Base-by-base conservation (phyloP, 495 filamentous ascomycete species). In the Chaetomium cochliodes region DNA sequence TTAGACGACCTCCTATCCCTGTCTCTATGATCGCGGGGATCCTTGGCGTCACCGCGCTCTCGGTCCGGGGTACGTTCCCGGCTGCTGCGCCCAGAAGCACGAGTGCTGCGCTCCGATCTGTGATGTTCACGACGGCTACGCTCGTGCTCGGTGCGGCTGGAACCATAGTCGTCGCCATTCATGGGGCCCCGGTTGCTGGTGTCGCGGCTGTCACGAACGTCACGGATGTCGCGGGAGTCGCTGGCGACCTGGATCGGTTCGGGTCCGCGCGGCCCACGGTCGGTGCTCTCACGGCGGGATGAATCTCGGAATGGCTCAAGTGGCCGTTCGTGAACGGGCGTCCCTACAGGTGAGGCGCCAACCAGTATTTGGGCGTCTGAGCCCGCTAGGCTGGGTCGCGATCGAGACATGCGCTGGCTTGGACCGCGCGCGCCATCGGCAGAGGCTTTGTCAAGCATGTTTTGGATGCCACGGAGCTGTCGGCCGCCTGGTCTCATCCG, bases 381-480 rank as follows among this genome's bases (percentile, higher is more conserved):
- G 16, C 79, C 80, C 42, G 67, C 77, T 58, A 81, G 61, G 66
- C 70, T 81, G 37, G 70, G 67, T 8, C 79, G 69, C 25, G 77
- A 76, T n/a, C 73, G 68, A 12, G 74, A 70, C n/a, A 73, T 68
- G 6, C 81, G 78, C 28, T 70, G 71, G 28, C 66, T 67, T 4
- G 71, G 72, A 16, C 70, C 63, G 67, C 72, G 67, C 59, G 76
- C 33, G 52, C 65, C 74, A 42, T 72, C 71, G 22, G 72, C 74
- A 52, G 70, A 73, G 9, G 72, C 74, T 67, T 79, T 78, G 66
- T 81, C 78, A 3, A 85, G 76, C 55, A 77, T 84, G 55, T 69
- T 82, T 60, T 85, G 82, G 20, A 86, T 84, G 28, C 80, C 79
- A 1, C 77, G 74, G 16, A 86, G 68, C 62, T 84, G 80, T 59